Evolutionary conservation across 768 basidiomycete genomes (phyloP).

Genomic region (Naganishia antarctica): DNA sequence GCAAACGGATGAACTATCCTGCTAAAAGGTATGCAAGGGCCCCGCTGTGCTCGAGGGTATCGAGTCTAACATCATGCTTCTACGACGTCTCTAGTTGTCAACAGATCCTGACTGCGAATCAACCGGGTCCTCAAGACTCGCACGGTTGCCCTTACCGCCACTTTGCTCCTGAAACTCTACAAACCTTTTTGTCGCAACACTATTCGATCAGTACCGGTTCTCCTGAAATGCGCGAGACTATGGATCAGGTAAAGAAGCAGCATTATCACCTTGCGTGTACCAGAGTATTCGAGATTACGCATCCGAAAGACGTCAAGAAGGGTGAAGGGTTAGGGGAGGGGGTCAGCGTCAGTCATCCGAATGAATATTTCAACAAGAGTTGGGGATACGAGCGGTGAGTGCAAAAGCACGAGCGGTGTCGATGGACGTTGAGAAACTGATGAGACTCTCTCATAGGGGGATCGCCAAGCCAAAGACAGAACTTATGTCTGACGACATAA

Average conservation of each 20-base stretch:
- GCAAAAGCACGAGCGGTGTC: not conserved
- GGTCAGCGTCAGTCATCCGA: slow-evolving; percentile 89
- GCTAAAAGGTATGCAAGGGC: slow-evolving; percentile 66
- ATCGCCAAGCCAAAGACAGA: slow-evolving; percentile 12
- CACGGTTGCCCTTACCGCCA: slow-evolving; percentile 93
- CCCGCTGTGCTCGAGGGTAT: not conserved
- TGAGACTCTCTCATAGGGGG: not conserved
- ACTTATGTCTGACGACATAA: slow-evolving; percentile 2
- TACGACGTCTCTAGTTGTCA: slow-evolving; percentile 63
- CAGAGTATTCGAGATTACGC: slow-evolving; percentile 91
- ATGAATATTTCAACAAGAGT: slow-evolving; percentile 58
- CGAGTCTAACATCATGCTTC: not conserved
- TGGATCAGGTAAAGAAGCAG: slow-evolving; percentile 66
- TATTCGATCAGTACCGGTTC: slow-evolving; percentile 58
- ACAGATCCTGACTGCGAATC: slow-evolving; percentile 68
- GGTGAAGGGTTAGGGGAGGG: slow-evolving; percentile 82
- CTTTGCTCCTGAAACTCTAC: slow-evolving; percentile 75
- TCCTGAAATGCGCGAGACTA: slow-evolving; percentile 73
- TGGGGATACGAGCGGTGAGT: slow-evolving; percentile 43
- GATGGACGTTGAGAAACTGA: too few relatives aligned
- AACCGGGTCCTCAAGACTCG: slow-evolving; percentile 63
- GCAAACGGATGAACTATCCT: slow-evolving; percentile 87
- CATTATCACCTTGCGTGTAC: slow-evolving; percentile 97
- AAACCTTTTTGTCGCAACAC: slow-evolving; percentile 58
- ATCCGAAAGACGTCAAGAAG: slow-evolving; percentile 67